These are phyloP conservation scores for Colletotrichum musicola DNA, from an alignment of 2,329 filamentous ascomycete genomes.

Conservation along the genomic window DNA sequence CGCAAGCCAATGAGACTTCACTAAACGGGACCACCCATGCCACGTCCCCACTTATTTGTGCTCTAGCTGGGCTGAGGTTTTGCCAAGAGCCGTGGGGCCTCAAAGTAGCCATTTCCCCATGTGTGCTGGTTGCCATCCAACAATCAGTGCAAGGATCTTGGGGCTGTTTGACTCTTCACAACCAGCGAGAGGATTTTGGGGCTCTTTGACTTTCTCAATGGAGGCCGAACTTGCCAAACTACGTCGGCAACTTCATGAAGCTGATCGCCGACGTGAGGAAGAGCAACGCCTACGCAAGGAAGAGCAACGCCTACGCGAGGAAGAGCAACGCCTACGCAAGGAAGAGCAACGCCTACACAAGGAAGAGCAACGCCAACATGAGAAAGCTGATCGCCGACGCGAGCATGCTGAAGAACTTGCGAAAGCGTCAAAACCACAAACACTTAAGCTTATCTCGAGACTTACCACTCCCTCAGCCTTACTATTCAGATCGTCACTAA, in stretches of 20 bases:
- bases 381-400: conserved; percentile 37
- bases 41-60: too few species aligned
- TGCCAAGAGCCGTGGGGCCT: too few species aligned
- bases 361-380: conserved; percentile 35
- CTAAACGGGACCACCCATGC: too few species aligned
- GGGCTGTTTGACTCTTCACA: not conserved
- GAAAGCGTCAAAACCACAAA: conserved; percentile 41
- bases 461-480: conserved; percentile 49
- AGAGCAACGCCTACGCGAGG: too few species aligned
- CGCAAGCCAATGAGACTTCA: too few species aligned
- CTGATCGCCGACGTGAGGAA: too few species aligned
- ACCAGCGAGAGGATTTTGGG: not conserved
- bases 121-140: too few species aligned
- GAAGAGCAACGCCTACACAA: conserved; percentile 13
- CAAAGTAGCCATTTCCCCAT: too few species aligned
- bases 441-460: conserved; percentile 48
- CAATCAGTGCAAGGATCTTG: too few species aligned
- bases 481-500: conserved; percentile 49
- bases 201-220: not conserved
- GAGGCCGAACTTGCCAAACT: not conserved
- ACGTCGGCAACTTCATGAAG: not conserved
- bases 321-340: too few species aligned
- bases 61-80: too few species aligned
- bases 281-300: too few species aligned
- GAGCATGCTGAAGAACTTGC: conserved; percentile 45